Conservation (phyloP, 129 eudicot species). For the Escallonia herrerae region DNA sequence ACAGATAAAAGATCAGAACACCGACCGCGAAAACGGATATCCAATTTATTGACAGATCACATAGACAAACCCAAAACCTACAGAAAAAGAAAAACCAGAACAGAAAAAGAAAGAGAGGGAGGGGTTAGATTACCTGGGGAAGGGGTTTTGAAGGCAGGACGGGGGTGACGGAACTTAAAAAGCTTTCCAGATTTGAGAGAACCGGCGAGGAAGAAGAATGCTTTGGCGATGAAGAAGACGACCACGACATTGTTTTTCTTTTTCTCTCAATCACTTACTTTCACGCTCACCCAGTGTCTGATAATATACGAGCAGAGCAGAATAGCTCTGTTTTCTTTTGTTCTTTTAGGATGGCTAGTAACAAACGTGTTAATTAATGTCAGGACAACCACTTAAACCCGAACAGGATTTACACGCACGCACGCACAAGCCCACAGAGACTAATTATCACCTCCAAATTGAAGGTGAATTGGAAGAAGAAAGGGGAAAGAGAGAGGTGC, state of each 20-base stretch:
- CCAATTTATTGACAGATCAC: not conserved
- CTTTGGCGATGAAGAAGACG: not conserved
- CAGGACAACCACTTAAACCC: not conserved
- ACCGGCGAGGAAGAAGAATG: not conserved
- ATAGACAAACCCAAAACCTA: not conserved
- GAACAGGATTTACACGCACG: not conserved
- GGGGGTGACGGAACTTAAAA: slow-evolving; percentile 22
- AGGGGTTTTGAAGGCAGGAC: slow-evolving; percentile 4
- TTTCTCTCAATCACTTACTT: not conserved
- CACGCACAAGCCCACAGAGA: not conserved
- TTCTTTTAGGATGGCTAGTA: not conserved
- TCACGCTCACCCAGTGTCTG: not conserved
- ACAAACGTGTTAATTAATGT: not conserved
- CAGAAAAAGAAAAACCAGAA: not conserved
- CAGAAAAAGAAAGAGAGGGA: too few species aligned
- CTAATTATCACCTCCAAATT: not conserved
- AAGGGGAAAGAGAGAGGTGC: too few species aligned
- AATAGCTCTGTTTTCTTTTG: not conserved
- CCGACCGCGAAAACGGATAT: not conserved
- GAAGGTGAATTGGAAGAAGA: too few species aligned
- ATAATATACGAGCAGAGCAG: not conserved
- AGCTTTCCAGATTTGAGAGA: slow-evolving; percentile 14
- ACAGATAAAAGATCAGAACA: not conserved
- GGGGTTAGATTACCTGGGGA: slow-evolving; percentile 7
- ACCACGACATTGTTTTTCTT: not conserved